Conservation (phyloP, 1,284 basidiomycete genomes). For the Pyrrhoderma lamaoense region DNA sequence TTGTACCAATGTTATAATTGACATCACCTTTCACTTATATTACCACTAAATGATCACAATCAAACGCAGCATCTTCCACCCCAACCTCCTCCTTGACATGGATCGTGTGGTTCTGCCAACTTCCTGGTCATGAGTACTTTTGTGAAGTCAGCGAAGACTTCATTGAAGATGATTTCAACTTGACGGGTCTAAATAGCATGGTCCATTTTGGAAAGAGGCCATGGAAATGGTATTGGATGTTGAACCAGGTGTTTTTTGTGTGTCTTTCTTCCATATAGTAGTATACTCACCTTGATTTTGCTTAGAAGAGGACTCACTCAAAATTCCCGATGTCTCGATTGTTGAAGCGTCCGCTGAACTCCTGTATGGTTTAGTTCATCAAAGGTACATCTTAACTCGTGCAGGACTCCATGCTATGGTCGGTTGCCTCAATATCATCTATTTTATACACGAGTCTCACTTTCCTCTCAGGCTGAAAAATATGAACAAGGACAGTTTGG, state of each 20-base stretch:
- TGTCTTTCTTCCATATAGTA: constrained; percentile 12
- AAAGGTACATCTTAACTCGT: constrained; percentile 93
- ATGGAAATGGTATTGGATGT: constrained; percentile 99
- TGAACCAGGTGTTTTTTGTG: constrained; percentile 75
- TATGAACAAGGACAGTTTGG: constrained; percentile 94
- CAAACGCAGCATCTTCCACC: constrained; percentile 64
- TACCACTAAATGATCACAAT: constrained; percentile 1
- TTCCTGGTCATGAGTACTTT: constrained; percentile 99
- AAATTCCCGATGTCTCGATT: constrained; percentile 92
- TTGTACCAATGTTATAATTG: constrained; percentile 28
- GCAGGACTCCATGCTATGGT: constrained; percentile 96
- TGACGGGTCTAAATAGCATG: constrained; percentile 91
- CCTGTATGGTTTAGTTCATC: constrained; percentile 95
- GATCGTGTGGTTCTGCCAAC: constrained; percentile 98
- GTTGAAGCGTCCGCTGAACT: constrained; percentile 97
- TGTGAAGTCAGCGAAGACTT: constrained; percentile 97
- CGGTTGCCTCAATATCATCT: constrained; percentile 24
- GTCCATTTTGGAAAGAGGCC: constrained; percentile 99
- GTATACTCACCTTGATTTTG: constrained; percentile 6
- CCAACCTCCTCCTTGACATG: constrained; percentile 86
- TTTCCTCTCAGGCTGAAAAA: constrained; percentile 75
- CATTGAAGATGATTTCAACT: constrained; percentile 99
- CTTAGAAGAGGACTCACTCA: constrained; percentile 86
- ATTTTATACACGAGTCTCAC: constrained; percentile 21
- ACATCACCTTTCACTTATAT: background rate